Conservation (phyloP, 1,284 basidiomycete species). For the Neolentinus lepideus region DNA sequence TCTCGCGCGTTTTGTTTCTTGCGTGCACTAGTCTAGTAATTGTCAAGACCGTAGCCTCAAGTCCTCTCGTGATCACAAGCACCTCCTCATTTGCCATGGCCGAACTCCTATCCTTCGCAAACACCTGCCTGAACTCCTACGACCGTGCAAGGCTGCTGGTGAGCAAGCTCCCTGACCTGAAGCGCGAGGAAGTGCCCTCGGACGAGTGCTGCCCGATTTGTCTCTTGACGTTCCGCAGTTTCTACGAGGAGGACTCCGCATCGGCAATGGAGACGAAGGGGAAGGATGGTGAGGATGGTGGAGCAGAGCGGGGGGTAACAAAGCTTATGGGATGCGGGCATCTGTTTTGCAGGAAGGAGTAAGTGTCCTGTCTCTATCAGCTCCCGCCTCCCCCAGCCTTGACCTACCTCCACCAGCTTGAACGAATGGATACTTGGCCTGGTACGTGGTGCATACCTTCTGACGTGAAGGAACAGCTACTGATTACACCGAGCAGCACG, state of each 20-base stretch:
- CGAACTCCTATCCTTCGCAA: background rate
- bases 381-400: background rate
- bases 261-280: conserved; percentile 11
- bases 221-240: conserved; percentile 39
- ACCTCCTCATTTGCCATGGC: background rate
- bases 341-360: conserved; percentile 63
- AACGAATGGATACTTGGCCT: conserved; percentile 55
- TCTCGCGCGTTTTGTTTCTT: background rate
- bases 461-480: background rate
- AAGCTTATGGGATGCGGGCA: conserved; percentile 54
- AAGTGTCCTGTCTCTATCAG: conserved; percentile 18
- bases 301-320: conserved; percentile 37
- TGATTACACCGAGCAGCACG: conserved; percentile 35
- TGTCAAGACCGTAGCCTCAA: too few relatives aligned
- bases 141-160: conserved; percentile 24
- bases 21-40: background rate
- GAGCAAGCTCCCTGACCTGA: conserved; percentile 35
- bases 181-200: conserved; percentile 30
- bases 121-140: conserved; percentile 11
- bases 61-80: too few relatives aligned
- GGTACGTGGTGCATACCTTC: conserved; percentile 26
- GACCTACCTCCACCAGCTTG: conserved; percentile 29
- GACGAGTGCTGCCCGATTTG: conserved; percentile 61
- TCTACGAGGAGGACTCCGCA: conserved; percentile 23
- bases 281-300: conserved; percentile 11